Base-by-base conservation (phyloP, 2,329 filamentous ascomycete species). In the Berkeleyomyces rouxiae region DNA sequence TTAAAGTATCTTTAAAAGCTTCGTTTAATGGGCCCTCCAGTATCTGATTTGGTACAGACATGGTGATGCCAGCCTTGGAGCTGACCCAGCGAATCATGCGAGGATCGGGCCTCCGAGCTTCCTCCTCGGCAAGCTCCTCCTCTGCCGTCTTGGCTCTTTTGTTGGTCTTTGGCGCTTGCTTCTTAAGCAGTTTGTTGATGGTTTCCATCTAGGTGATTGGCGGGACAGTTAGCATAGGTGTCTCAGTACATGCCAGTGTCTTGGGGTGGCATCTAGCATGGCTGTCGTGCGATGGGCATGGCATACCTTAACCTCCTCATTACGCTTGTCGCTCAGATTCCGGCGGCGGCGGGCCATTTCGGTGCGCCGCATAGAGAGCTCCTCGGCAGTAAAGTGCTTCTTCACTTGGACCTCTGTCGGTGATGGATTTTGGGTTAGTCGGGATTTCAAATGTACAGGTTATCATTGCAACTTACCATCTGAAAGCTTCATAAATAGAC, bases 141-240 rank as follows among this genome's bases (percentile, higher is more conserved):
- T 62, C 66, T 65, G 66, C 75, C 64, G 68, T 71, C 53, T 70
- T 77, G 40, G 72, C 78, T 67, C 80, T 81, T 66, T 78, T 76
- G 67, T 80, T 85, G 63, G 82, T 82, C 72, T 92, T 91, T 33
- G 88, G 85, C 0, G 88, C 87, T 71, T 91, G 88, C 71, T 91
- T 90, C 73, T 90, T 90, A 61, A 93, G 82, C 1, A 93, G 82
- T 69, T 91, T 90, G 77, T 93, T 91, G 79, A 93, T 92, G 0
- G 88, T 93, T 77, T 92, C 88, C 81, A 90, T 88, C 87, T 91
- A 23, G 33, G 11, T 10, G 59, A 37, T 33, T 7, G 43, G 39
- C 10, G 43, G 7, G 7, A 16, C 7, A 37, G 57, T 65, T 62
- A 62, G 51, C 31, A 36, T n/a, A 16, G 13, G 4, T 55, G 31